These are phyloP conservation scores for Naganishia albida DNA, from an alignment of 1,284 basidiomycete genomes.

Conservation along the genomic window DNA sequence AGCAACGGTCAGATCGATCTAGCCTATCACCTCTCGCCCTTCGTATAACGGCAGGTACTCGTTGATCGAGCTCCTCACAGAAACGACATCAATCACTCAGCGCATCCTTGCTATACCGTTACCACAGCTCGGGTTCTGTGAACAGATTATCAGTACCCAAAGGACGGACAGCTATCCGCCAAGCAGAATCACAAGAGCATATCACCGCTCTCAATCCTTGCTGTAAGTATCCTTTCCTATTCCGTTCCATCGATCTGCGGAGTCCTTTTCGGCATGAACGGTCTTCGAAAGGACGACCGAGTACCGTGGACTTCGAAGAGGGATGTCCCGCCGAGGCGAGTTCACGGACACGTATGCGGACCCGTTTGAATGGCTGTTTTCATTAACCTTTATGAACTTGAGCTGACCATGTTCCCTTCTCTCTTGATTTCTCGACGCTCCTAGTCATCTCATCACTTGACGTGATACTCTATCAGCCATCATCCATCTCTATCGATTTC, in stretches of 20 bases:
- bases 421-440: neutral
- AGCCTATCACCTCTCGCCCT: conserved; percentile 12
- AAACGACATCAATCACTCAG: neutral
- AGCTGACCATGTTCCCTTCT: neutral
- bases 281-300: neutral
- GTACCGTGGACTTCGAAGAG: neutral
- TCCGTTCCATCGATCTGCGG: neutral
- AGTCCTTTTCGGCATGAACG: neutral
- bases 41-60: conserved; percentile 19
- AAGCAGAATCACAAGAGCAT: conserved; percentile 2
- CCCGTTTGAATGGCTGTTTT: neutral
- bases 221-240: neutral
- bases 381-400: neutral
- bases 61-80: conserved; percentile 9
- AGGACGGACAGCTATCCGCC: conserved; percentile 12
- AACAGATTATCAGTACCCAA: neutral
- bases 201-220: neutral
- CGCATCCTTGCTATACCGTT: conserved; percentile 1
- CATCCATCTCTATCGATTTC: neutral
- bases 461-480: conserved; percentile 18
- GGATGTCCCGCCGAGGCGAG: neutral
- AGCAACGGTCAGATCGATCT: conserved; percentile 6
- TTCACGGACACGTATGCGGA: neutral
- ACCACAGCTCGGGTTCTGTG: neutral
- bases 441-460: conserved; percentile 23